These are phyloP conservation scores for Pisolithus marmoratus DNA, from an alignment of 768 basidiomycete genomes.

Conservation along the genomic window DNA sequence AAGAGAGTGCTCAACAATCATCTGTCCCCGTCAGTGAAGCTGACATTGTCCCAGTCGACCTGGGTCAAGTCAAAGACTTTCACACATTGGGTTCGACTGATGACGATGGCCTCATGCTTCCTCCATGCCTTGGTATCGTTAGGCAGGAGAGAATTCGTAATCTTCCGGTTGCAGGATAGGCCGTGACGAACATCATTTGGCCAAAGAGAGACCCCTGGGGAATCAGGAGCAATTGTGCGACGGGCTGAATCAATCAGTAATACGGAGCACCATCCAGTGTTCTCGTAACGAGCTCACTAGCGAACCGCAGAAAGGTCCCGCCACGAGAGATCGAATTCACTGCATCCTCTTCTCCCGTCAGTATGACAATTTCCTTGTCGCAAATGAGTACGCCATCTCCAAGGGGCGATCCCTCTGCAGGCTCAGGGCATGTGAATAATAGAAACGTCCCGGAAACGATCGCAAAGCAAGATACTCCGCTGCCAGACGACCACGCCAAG, in stretches of 20 bases:
- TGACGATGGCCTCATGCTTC: too few relatives aligned
- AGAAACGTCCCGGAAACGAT: conserved; percentile 21
- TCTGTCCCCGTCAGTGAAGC: too few relatives aligned
- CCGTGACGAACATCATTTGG: too few relatives aligned
- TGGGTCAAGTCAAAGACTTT: too few relatives aligned
- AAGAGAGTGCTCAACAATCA: too few relatives aligned
- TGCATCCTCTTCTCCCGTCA: conserved; percentile 20
- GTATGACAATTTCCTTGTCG: too few relatives aligned
- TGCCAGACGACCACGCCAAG: conserved; percentile 27
- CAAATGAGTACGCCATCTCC: conserved; percentile 24
- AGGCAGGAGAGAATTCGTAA: too few relatives aligned
- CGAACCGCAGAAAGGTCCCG: conserved; percentile 16
- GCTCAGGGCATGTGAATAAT: conserved; percentile 10
- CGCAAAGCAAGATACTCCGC: conserved; percentile 20
- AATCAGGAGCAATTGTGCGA: conserved; percentile 31
- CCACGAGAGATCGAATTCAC: conserved; percentile 28
- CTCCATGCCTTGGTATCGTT: too few relatives aligned
- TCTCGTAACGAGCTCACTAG: conserved; percentile 19
- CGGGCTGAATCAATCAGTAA: conserved; percentile 29
- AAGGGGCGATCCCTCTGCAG: conserved; percentile 12
- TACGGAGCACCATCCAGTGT: conserved; percentile 27
- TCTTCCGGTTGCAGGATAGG: too few relatives aligned
- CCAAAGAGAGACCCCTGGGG: too few relatives aligned
- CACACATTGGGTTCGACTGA: too few relatives aligned
- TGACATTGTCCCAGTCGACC: too few relatives aligned